phyloP scores from a whole-genome alignment of 768 basidiomycete species.

The Trametes cingulata region DNA sequence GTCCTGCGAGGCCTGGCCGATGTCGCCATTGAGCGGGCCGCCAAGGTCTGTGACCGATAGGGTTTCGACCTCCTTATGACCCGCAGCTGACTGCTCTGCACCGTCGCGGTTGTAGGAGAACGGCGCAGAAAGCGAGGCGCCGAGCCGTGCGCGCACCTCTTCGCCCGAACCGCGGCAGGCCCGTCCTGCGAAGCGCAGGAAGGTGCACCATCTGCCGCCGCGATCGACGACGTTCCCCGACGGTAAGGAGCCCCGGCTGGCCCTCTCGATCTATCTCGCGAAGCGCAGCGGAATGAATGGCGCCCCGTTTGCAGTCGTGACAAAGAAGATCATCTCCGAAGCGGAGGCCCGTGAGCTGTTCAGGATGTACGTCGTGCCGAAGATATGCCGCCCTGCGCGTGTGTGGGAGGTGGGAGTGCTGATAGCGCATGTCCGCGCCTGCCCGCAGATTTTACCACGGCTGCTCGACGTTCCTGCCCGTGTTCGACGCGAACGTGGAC shows the following conservation, averaged over 20 bases:
- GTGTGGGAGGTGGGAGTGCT: neutral
- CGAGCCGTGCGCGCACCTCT: constrained; percentile 71
- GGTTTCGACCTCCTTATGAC: neutral
- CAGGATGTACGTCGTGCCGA: constrained; percentile 59
- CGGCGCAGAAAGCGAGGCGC: constrained; percentile 74
- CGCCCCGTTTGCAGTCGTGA: constrained; percentile 60
- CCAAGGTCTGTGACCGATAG: constrained; percentile 52
- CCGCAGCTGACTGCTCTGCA: constrained; percentile 6
- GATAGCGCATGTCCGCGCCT: constrained; percentile 11
- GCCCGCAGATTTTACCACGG: constrained; percentile 83
- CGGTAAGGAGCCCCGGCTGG: constrained; percentile 46
- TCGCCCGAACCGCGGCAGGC: constrained; percentile 65
- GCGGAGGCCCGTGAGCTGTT: constrained; percentile 85
- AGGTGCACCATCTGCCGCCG: constrained; percentile 61
- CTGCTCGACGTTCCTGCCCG: constrained; percentile 89
- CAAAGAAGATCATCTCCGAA: constrained; percentile 79
- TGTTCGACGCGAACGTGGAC: constrained; percentile 82
- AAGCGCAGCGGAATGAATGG: constrained; percentile 10
- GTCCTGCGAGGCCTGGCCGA: constrained; percentile 79
- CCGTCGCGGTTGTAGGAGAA: constrained; percentile 57
- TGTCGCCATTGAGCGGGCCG: constrained; percentile 77
- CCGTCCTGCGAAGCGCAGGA: constrained; percentile 71
- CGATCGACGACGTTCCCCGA: constrained; percentile 73
- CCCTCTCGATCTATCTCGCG: constrained; percentile 3
- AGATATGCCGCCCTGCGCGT: constrained; percentile 12